These are phyloP conservation scores for Saksenaea vasiformis DNA, from an alignment of 371 early-diverging fungal genomes.

Conservation along the genomic window DNA sequence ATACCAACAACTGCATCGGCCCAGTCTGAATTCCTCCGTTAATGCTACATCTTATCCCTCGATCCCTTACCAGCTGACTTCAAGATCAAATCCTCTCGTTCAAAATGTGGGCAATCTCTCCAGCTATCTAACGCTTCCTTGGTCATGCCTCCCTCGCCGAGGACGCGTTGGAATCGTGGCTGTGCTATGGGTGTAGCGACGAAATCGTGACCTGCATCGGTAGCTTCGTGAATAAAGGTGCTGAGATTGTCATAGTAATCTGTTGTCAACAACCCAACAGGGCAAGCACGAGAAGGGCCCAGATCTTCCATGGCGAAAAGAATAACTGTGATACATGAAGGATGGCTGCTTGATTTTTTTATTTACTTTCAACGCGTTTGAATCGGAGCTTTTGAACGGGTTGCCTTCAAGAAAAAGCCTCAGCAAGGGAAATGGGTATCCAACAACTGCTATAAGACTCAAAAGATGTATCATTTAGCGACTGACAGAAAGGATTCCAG, in stretches of 20 bases:
- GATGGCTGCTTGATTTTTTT: not conserved
- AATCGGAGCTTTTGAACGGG: not conserved
- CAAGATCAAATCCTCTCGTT: constrained; percentile 45
- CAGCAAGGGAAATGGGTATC: too few relatives aligned
- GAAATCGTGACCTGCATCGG: constrained; percentile 60
- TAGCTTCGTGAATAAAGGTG: constrained; percentile 44
- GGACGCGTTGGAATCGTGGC: constrained; percentile 52
- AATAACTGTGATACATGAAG: not conserved
- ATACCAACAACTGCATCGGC: constrained; percentile 56
- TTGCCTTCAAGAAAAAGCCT: too few relatives aligned
- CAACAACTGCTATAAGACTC: too few relatives aligned
- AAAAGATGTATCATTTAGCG: too few relatives aligned
- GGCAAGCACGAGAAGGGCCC: constrained; percentile 24
- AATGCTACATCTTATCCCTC: not conserved
- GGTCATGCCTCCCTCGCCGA: constrained; percentile 27
- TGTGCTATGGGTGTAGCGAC: constrained; percentile 60
- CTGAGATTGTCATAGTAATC: constrained; percentile 40
- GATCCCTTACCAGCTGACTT: constrained; percentile 42
- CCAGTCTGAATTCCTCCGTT: constrained; percentile 31
- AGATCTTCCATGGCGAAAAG: constrained; percentile 10
- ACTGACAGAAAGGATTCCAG: not conserved
- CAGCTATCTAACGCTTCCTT: constrained; percentile 25
- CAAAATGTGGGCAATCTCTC: constrained; percentile 46
- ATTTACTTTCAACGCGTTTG: not conserved
- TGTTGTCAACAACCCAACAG: constrained; percentile 36